Conservation (phyloP, 1,139 yeast species). For the Diutina rugosa region DNA sequence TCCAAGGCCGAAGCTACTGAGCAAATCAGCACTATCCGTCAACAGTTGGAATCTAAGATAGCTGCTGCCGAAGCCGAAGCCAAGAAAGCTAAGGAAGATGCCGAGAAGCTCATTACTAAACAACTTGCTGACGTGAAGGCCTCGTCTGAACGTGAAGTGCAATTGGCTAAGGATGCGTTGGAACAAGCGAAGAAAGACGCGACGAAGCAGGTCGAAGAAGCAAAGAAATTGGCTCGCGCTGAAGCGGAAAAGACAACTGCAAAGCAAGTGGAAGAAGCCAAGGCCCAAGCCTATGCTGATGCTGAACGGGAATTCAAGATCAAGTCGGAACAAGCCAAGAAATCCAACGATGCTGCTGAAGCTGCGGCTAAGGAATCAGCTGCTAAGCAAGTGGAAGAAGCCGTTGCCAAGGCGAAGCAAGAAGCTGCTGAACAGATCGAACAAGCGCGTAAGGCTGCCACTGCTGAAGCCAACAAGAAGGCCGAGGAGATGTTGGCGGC, state of each 20-base stretch:
- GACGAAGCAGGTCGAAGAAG: not conserved
- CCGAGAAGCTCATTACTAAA: not conserved
- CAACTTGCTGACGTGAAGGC: not conserved
- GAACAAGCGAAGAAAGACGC: not conserved
- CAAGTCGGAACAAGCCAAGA: not conserved
- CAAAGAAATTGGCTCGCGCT: not conserved
- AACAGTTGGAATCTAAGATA: not conserved
- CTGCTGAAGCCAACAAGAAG: not conserved
- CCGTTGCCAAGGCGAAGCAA: not conserved
- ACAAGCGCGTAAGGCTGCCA: not conserved
- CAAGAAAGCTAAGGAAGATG: not conserved
- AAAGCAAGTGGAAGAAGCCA: not conserved
- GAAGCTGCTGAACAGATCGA: not conserved
- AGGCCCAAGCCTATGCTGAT: not conserved
- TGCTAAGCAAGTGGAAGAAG: not conserved
- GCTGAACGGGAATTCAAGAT: not conserved
- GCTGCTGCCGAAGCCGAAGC: not conserved
- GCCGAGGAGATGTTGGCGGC: not conserved
- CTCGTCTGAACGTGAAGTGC: not conserved
- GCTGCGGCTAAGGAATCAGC: slow-evolving; percentile 2
- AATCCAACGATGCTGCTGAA: not conserved
- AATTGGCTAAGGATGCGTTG: not conserved
- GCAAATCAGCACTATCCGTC: not conserved
- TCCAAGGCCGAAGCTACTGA: not conserved
- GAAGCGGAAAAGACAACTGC: not conserved